Conservation (phyloP, 2,329 filamentous ascomycete species). For the Cladosporium sp. region DNA sequence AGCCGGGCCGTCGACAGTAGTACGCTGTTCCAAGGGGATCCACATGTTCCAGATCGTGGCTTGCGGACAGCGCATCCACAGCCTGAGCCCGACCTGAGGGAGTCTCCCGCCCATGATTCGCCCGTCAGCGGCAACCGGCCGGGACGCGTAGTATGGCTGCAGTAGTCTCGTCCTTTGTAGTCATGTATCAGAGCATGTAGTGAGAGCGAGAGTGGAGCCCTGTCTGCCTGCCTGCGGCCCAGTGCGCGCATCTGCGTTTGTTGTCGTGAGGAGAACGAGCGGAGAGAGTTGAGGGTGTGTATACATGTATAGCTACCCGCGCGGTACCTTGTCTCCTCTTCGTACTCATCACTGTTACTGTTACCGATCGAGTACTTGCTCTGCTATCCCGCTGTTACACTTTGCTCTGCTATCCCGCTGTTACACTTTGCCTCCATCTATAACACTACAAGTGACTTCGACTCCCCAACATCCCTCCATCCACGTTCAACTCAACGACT, state of each 20-base stretch:
- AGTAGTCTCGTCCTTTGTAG: neutral
- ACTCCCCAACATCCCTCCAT: neutral
- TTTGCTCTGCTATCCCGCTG: neutral
- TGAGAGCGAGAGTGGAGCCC: conserved; percentile 3
- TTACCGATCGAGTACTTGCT: conserved; percentile 2
- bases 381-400: too few species aligned
- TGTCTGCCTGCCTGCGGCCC: conserved; percentile 1
- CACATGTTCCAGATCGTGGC: conserved; percentile 11
- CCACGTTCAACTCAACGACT: neutral
- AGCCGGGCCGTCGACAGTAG: conserved; percentile 9
- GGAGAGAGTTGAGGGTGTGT: neutral
- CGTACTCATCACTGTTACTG: neutral
- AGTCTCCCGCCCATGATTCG: neutral
- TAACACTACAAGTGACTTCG: neutral
- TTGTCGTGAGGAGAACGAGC: conserved; percentile 8
- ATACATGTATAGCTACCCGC: conserved; percentile 5
- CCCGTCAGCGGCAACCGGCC: neutral
- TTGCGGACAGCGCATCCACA: conserved; percentile 16
- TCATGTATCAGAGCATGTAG: neutral
- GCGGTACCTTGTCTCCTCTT: neutral
- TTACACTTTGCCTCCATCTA: neutral
- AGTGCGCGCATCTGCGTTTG: conserved; percentile 2
- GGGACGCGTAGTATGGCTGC: conserved; percentile 8
- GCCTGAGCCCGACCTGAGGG: conserved; percentile 7
- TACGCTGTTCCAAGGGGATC: neutral